These are phyloP conservation scores for Kluyveromyces lactis DNA, from an alignment of 805 yeast species.

Conservation along the genomic window DNA sequence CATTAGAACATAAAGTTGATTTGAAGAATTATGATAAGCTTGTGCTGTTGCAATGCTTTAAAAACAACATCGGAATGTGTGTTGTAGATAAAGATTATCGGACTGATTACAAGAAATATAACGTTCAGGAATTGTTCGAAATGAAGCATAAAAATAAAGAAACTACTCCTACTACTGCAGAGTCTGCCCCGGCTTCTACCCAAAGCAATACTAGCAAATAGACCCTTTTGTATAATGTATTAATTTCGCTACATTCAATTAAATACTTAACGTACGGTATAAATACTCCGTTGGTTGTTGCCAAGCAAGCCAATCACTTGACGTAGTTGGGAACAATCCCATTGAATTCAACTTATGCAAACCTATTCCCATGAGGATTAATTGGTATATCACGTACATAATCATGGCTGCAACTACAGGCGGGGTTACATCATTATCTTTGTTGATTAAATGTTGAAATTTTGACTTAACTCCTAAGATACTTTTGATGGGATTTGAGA, in stretches of 20 bases:
- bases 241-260: not conserved
- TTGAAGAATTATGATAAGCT: constrained; percentile 71
- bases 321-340: constrained; percentile 86
- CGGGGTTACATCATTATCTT: constrained; percentile 19
- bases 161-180: not conserved
- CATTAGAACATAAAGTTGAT: constrained; percentile 66
- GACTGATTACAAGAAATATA: constrained; percentile 55
- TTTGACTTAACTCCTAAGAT: constrained; percentile 47
- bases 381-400: constrained; percentile 39
- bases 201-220: no score
- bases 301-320: constrained; percentile 91
- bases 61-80: constrained; percentile 80
- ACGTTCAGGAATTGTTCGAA: constrained; percentile 73
- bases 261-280: not conserved
- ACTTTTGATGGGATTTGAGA: constrained; percentile 70
- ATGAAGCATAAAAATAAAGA: constrained; percentile 21
- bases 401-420: constrained; percentile 34
- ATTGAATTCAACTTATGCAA: constrained; percentile 74
- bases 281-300: constrained; percentile 35
- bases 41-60: constrained; percentile 80
- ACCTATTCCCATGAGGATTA: constrained; percentile 62
- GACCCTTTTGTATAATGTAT: no score
- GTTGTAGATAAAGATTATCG: constrained; percentile 55
- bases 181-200: no score
- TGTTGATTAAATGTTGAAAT: constrained; percentile 42